Base-by-base conservation (phyloP, 768 basidiomycete genomes). In the Suillus spraguei region DNA sequence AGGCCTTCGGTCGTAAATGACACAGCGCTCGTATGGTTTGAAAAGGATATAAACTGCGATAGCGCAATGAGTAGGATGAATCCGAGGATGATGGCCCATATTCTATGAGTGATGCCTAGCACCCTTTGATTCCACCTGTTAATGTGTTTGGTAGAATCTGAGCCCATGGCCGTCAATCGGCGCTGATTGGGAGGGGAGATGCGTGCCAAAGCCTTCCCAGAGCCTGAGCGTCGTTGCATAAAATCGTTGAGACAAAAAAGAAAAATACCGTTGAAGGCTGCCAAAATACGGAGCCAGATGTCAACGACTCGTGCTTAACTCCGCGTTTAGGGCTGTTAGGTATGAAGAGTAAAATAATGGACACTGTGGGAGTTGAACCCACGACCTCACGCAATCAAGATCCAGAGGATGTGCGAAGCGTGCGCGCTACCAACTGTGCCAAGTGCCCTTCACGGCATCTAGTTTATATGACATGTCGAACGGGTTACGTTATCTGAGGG, bases 31-130 rank as follows among this genome's bases (percentile, higher is more conserved):
- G 66, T 64, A 28, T 74, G 74, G 22, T 73, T 76, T 2, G 80
- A 64, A 5, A 84, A 84, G 24, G 83, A 76, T 42, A 87, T 74
- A 60, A 81, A 84, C 64, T 86, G 87, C 6, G 88, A 86, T 70
- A 89, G 76, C 32, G 79, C 69, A 60, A 89, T 59, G 66, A 92
- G 73, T 69, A 80, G 77, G 65, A 87, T 70, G 66, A 94, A 79
- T 63, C 85, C 72, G 56, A 82, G 69, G 58, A 88, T 64, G 63
- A 92, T 79, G 69, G 83, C 77, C 86, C 88, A 91, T 74, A 92
- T 87, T 65, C 89, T 85, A 74, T 86, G 85, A 4, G 85, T 85
- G 68, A 90, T 81, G 67, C 85, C 87, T 64, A 91, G 74, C 55
- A 74, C 83, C 66, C 87, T 85, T 69, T 84, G 82, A 68, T 76